Evolutionary conservation across 2,329 filamentous ascomycete genomes (phyloP).

Genomic region (Epichloe gansuensis): DNA sequence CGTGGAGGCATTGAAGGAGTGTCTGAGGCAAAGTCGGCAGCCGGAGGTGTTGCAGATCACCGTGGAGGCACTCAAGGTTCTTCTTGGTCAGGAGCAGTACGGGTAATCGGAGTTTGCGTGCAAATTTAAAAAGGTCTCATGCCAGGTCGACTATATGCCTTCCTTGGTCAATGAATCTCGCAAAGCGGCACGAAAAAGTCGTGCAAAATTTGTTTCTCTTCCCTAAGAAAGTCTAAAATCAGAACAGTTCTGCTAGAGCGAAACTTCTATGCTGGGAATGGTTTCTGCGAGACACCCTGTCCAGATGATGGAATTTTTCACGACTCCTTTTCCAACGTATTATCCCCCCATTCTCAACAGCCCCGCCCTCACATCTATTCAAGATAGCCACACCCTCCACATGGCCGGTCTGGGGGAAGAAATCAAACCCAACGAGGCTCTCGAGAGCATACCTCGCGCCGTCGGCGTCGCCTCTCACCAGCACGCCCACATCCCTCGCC

Average conservation of each 20-base stretch:
- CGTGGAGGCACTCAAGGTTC: conserved; percentile 58
- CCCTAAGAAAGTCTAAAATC: too few species aligned
- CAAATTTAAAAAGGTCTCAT: not conserved
- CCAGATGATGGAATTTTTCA: not conserved
- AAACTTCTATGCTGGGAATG: not conserved
- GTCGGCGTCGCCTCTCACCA: conserved; percentile 56
- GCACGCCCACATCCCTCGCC: conserved; percentile 78
- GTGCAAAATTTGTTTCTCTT: too few species aligned
- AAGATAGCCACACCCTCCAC: conserved; percentile 57
- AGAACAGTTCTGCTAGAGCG: not conserved
- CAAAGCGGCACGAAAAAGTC: too few species aligned
- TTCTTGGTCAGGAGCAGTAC: conserved; percentile 33
- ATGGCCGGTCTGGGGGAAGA: conserved; percentile 80
- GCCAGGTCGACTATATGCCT: not conserved
- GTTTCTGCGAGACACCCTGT: not conserved
- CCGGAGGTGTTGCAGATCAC: conserved; percentile 59
- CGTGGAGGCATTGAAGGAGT: conserved; percentile 55
- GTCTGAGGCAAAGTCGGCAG: conserved; percentile 55
- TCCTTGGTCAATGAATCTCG: too few species aligned
- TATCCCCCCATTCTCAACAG: not conserved
- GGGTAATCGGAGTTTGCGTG: not conserved
- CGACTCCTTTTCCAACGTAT: not conserved
- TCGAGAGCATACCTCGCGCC: conserved; percentile 66
- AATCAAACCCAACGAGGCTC: conserved; percentile 85
- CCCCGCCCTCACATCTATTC: conserved; percentile 38